These are phyloP conservation scores for Zizania palustris DNA, from an alignment of 202 grass and related monocot genomes.

Conservation along the genomic window DNA sequence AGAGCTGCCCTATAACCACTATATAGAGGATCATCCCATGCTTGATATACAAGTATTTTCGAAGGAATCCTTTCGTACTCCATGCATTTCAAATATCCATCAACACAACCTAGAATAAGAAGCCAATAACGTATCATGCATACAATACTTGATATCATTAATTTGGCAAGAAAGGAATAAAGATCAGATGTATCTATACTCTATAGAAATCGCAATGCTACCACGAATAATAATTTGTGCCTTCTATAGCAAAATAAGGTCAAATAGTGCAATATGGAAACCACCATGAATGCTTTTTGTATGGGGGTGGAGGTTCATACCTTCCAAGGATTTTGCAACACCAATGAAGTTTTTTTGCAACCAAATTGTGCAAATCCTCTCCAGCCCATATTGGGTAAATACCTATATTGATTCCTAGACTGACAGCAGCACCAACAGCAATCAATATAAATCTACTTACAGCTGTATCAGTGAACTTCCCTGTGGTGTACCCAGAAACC, in stretches of 20 bases:
- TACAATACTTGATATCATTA: slow-evolving; percentile 25
- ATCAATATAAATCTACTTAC: slow-evolving; percentile 83
- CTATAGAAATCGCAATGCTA: slow-evolving; percentile 8
- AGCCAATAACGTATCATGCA: not conserved
- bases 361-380: slow-evolving; percentile 89
- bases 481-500: slow-evolving; percentile 83
- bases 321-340: slow-evolving; percentile 96
- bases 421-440: slow-evolving; percentile 80
- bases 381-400: slow-evolving; percentile 96
- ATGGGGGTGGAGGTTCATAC: slow-evolving; percentile 36
- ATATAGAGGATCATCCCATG: slow-evolving; percentile 91
- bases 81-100: slow-evolving; percentile 89
- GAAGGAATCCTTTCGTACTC: slow-evolving; percentile 91
- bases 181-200: slow-evolving; percentile 2
- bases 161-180: slow-evolving; percentile 21
- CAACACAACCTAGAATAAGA: slow-evolving; percentile 69
- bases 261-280: slow-evolving; percentile 15
- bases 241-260: slow-evolving; percentile 1
- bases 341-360: slow-evolving; percentile 84
- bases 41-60: slow-evolving; percentile 96
- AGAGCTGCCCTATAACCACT: slow-evolving; percentile 84
- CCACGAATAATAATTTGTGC: slow-evolving; percentile 1
- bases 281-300: not conserved
- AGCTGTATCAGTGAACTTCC: slow-evolving; percentile 64
- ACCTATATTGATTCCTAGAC: slow-evolving; percentile 81